Evolutionary conservation across 495 filamentous ascomycete genomes (phyloP).

Genomic region (Penicillium macrosclerotiorum): DNA sequence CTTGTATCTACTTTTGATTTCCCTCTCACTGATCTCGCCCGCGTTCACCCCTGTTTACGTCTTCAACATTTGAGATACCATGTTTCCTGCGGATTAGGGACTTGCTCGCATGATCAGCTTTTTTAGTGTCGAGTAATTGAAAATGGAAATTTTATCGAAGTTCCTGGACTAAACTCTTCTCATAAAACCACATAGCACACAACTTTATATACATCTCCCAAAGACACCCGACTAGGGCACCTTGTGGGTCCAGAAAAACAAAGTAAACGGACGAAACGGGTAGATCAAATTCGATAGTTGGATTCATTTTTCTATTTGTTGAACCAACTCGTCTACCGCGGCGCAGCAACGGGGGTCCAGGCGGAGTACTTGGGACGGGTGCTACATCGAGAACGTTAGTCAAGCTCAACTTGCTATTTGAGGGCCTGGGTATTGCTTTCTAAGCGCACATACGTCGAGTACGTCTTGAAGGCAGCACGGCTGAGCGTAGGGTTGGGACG

Average conservation of each 20-base stretch:
- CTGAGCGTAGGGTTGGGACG: constrained; percentile 69
- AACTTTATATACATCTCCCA: constrained; percentile 45
- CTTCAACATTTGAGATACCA: constrained; percentile 34
- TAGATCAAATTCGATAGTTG: constrained; percentile 13
- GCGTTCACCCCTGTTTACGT: constrained; percentile 13
- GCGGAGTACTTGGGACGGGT: constrained; percentile 42
- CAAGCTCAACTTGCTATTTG: no score
- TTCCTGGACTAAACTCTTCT: constrained; percentile 18
- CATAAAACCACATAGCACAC: constrained; percentile 29
- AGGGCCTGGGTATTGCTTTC: no score
- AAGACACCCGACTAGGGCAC: constrained; percentile 2
- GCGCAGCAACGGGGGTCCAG: constrained; percentile 46
- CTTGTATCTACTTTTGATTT: constrained; percentile 30
- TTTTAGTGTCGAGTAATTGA: constrained; percentile 15
- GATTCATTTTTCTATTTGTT: constrained; percentile 19
- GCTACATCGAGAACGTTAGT: constrained; percentile 20
- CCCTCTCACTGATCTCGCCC: constrained; percentile 7
- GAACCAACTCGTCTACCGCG: constrained; percentile 33
- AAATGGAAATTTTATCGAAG: constrained; percentile 16
- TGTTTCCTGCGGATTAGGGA: constrained; percentile 18
- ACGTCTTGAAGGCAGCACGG: constrained; percentile 83
- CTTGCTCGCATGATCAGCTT: constrained; percentile 9
- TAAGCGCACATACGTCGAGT: constrained; percentile 73
- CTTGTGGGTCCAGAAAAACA: constrained; percentile 10
- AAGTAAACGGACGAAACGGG: constrained; percentile 15